Evolutionary conservation across 2,329 filamentous ascomycete species (phyloP), one percentile per base, ranked within the genome.

Genomic region (Sclerotinia sclerotiorum): DNA sequence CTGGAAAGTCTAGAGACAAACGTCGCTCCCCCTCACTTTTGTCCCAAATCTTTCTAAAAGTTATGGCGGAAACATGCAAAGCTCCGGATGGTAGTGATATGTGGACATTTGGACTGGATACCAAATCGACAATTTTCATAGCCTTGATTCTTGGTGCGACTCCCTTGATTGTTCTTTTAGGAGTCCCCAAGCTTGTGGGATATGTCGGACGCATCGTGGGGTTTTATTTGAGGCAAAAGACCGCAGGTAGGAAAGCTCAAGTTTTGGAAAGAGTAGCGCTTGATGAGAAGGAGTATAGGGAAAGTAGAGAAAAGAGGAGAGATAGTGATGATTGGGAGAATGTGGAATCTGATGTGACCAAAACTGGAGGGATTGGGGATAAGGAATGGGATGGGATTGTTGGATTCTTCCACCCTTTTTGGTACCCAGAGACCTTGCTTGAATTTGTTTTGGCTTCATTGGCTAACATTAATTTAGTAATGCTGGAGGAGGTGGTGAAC

Each of bases 371-470:
- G 35, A 78, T 77, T 68, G 76, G 78, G 15, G 82, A 84, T 69
- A 82, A 85, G 72, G 84, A 90, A 57, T 97, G 92, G 91, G 84
- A 89, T 70, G 94, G 94, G 44, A 88, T 97, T 65, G 87, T 98
- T 71, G 95, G 93, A 58, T 98, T 99, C 84, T 97, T 99, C 78
- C 95, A 99, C 79, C 95, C 95, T 1, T 99, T 97, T 79, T 98
- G 95, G 92, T 94, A 82, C 55, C 70, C 57, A 39, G 42, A 60
- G 29, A n/a, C 42, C 35, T 44, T 46, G 62, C 19, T 29, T 27
- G 48, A 17, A 42, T 29, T 17, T 27, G 51, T 42, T 17, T 39
- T 27, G 21, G 10, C 46, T 63, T 51, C 8, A 35, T 63, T 42
- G 32, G 32, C 70, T 75, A 58, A 74, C 29, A 13, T 44, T 17